Conservation (phyloP, 148 eudicot genomes). For the Vaccinium macrocarpon region DNA sequence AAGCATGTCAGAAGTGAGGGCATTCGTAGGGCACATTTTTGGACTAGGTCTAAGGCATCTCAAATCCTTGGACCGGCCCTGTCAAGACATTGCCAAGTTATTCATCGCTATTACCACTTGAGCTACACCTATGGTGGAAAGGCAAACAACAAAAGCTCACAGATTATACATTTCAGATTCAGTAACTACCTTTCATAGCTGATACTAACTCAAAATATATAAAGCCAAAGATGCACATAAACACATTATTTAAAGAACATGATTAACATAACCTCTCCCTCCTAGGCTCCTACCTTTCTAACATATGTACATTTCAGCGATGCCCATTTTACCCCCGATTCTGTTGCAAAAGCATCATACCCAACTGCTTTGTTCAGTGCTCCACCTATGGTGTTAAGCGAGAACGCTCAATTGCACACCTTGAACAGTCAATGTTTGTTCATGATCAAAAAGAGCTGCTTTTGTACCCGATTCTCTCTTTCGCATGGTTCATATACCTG, state of each 20-base stretch:
- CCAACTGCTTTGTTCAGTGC: not conserved
- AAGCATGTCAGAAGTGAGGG: too few species aligned
- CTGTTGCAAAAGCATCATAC: not conserved
- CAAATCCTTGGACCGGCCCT: too few species aligned
- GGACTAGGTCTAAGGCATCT: too few species aligned
- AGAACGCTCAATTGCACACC: not conserved
- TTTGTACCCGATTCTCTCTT: not conserved
- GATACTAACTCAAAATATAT: not conserved
- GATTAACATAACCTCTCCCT: not conserved
- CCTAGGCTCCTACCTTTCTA: not conserved
- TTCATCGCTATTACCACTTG: too few species aligned
- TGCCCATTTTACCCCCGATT: not conserved
- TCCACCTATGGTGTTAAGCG: not conserved
- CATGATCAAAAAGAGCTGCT: not conserved
- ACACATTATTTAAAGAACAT: not conserved
- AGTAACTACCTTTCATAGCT: not conserved
- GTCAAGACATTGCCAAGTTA: too few species aligned
- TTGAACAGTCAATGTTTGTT: not conserved
- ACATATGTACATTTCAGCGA: not conserved
- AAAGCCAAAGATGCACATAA: not conserved
- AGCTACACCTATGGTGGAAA: not conserved
- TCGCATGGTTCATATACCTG: not conserved
- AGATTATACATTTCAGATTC: not conserved
- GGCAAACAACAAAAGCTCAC: not conserved
- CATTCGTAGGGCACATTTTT: too few species aligned